Percentiles rank a stretch among this genome's conserved stretches.
Evolutionary conservation across 179 eudicot species (phyloP).

Genomic region (Heliamphora pulchella): DNA sequence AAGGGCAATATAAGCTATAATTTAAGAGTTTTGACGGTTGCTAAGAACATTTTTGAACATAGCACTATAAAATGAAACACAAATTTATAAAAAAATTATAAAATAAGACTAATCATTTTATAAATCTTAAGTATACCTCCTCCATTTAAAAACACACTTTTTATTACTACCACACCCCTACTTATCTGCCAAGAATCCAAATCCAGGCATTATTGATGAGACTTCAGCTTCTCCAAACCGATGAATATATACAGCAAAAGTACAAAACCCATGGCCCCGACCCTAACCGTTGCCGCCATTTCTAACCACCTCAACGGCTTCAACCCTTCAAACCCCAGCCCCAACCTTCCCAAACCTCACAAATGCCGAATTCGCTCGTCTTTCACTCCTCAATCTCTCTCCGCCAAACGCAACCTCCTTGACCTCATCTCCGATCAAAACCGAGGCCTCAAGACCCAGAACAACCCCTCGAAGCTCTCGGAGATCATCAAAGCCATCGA

Average conservation of each 20-base stretch:
- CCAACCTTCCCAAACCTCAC: slow-evolving; percentile 14
- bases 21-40: too few relatives aligned
- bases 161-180: too few relatives aligned
- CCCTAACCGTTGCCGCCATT: slow-evolving; percentile 40
- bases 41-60: too few relatives aligned
- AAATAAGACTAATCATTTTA: too few relatives aligned
- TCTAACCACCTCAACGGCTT: slow-evolving; percentile 13
- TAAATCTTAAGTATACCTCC: too few relatives aligned
- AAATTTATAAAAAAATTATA: too few relatives aligned
- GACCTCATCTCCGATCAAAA: slow-evolving; percentile 71
- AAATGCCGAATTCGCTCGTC: slow-evolving; percentile 35
- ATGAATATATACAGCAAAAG: neutral
- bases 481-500: slow-evolving; percentile 59
- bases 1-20: too few relatives aligned
- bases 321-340: slow-evolving; percentile 20
- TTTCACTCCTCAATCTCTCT: slow-evolving; percentile 46
- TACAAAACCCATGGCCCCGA: slow-evolving; percentile 13
- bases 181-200: too few relatives aligned
- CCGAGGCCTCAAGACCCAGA: slow-evolving; percentile 78
- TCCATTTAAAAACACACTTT: too few relatives aligned
- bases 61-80: too few relatives aligned
- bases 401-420: slow-evolving; percentile 64
- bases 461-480: slow-evolving; percentile 49
- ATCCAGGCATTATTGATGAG: too few relatives aligned
- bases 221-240: neutral